phyloP scores from a whole-genome alignment of 495 filamentous ascomycete species.

The Patellaria atrata region DNA sequence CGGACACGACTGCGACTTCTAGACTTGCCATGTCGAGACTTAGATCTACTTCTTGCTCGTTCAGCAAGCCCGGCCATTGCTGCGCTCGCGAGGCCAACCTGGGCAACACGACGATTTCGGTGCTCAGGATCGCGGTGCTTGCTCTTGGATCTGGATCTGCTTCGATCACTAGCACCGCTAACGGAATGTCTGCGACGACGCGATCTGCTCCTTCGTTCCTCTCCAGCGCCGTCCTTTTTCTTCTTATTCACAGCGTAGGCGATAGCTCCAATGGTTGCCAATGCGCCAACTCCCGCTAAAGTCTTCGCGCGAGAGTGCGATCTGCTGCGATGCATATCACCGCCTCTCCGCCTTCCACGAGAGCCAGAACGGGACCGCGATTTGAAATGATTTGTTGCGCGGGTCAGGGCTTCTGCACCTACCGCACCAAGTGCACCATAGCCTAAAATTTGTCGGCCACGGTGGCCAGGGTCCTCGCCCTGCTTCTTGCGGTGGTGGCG shows the following conservation, averaged over 20 bases:
- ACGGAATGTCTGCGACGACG: conserved; percentile 44
- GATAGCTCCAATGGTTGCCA: conserved; percentile 39
- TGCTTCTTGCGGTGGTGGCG: conserved; percentile 50
- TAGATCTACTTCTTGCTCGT: conserved; percentile 57
- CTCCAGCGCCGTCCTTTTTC: conserved; percentile 46
- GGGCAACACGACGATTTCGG: conserved; percentile 54
- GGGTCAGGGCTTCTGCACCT: conserved; percentile 63
- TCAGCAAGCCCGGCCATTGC: conserved; percentile 65
- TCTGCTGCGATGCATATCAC: conserved; percentile 27
- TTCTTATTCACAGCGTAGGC: conserved; percentile 46
- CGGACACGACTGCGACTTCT: conserved; percentile 47
- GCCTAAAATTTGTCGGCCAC: conserved; percentile 59
- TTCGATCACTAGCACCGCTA: conserved; percentile 21
- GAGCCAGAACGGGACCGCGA: conserved; percentile 29
- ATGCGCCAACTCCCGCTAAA: conserved; percentile 63
- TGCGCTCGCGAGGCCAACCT: conserved; percentile 64
- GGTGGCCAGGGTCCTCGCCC: conserved; percentile 43
- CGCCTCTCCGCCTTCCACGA: conserved; percentile 12
- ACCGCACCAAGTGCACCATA: conserved; percentile 72
- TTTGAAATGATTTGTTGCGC: conserved; percentile 45
- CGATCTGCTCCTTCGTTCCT: conserved; percentile 56
- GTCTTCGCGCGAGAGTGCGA: conserved; percentile 40
- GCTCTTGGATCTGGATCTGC: conserved; percentile 24
- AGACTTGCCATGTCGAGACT: conserved; percentile 36
- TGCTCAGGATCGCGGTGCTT: conserved; percentile 41